Evolutionary conservation across 2,329 filamentous ascomycete genomes (phyloP), one percentile per base, ranked within the genome.

Genomic region (Penicillium hesseltinei): DNA sequence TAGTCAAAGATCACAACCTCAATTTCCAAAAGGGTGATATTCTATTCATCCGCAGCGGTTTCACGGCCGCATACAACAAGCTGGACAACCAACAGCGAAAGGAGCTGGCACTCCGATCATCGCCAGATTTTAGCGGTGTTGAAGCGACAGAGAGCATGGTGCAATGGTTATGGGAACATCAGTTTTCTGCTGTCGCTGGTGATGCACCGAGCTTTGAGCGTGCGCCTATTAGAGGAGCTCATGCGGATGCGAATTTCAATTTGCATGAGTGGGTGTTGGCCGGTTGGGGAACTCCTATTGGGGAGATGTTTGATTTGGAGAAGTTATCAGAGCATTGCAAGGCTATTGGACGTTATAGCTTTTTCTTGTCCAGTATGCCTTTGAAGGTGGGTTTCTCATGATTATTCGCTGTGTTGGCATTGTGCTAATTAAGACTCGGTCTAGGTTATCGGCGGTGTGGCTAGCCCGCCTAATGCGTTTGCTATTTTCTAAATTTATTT

Each of bases 251-350:
- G 4, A 57, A 65, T 19, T 69, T 62, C 43, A 68, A 67, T 44
- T 55, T 72, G 27, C 70, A 73, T 54, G 68, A 73, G 38, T 73
- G 67, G 62, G 60, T 71, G 17, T 55, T 73, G 27, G 67, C 70
- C 1, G 64, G 66, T 35, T 71, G 67, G 68, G 69, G 69, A 11
- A 66, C 65, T 8, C 71, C 71, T 4, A 68, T 74, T 50, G 71
- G 71, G 6, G 71, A 74, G 54, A 67, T 73, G 67, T 69, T 71
- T 54, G 68, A 74, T 61, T 48, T 74, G 42, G 70, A 74, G 53
- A 64, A 65, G 35, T 53, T 74, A n/a, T 70, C 71, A 7, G 54
- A 56, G 56, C 61, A 67, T 35, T 73, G 71, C 39, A 66, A 66
- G 55, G 62, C 63, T 42, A 65, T 62, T 40, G 66, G 67, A 10